Evolutionary conservation across 306 rosid genomes (phyloP), one percentile per base, ranked within the genome.

Genomic region (Pueraria montana): DNA sequence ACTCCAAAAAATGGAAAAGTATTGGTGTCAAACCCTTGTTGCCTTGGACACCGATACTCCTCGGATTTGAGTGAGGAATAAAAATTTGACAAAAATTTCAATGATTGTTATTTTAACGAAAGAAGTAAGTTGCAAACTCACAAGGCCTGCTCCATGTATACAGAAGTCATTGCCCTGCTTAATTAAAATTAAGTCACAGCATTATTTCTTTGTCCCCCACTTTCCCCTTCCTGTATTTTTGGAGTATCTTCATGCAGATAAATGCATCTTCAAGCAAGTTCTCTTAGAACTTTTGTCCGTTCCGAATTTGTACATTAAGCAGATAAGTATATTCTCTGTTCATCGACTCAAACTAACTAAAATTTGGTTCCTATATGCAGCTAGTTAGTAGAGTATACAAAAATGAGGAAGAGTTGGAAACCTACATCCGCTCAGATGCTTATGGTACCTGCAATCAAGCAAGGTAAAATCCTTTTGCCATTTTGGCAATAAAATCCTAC

Each of bases 371-470:
- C 40, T 90, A 48, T 68, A 24, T 86, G 79, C 88, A 96, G 99
- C 84, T 24, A 78, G 98, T 96, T 67, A 89, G 90, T 80, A 87
- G 59, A 87, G 84, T 96, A 76, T 96, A 90, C 89, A 84, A 90
- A 87, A 97, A 96, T 73, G 99, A 96, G 87, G 83, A 80, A 52
- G 96, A 93, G 83, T 83, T 93, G 88, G 99, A 93, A 79, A 83
- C 90, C 65, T 96, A 96, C 88, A 87, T 93, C 72, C 92, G 92
- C 38, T 96, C 99, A 49, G 88, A 90, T 88, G 55, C 82, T 52
- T 96, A 92, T 80, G 98, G 96, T 30, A 87, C 80, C 89, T 90
- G 88, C 90, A 87, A 81, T 86, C 86, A 85, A 43, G 77, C 72
- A 59, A 83, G 90, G 98, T 96, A 89, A 88, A 83, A 52, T 78